These are phyloP conservation scores for Euphrasia arctica DNA, from an alignment of 305 asterid genomes.

Conservation along the genomic window DNA sequence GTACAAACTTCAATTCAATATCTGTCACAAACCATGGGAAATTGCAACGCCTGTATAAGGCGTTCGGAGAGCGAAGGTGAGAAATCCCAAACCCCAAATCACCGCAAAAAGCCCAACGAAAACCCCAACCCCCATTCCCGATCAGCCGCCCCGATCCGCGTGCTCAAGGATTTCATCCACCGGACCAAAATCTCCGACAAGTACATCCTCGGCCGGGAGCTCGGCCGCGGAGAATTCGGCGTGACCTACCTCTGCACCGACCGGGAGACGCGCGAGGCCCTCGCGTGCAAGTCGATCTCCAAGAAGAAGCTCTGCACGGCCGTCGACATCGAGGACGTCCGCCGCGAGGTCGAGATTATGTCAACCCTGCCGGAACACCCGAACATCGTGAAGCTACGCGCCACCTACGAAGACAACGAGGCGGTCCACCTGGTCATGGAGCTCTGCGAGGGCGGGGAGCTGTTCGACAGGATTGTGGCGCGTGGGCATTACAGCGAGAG, in stretches of 20 bases:
- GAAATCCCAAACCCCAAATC: slow-evolving; percentile 32
- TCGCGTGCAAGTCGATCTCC: slow-evolving; percentile 94
- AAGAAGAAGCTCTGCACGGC: slow-evolving; percentile 93
- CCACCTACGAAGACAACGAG: slow-evolving; percentile 91
- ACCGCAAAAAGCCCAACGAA: slow-evolving; percentile 34
- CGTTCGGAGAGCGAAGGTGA: no score
- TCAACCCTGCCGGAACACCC: slow-evolving; percentile 86
- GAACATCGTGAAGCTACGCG: slow-evolving; percentile 74
- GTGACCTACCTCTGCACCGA: slow-evolving; percentile 93
- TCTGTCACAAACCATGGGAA: no score
- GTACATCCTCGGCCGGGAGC: slow-evolving; percentile 86
- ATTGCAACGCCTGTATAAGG: no score
- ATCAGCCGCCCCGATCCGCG: slow-evolving; percentile 64
- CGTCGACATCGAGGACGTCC: slow-evolving; percentile 85
- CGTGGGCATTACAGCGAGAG: slow-evolving; percentile 98
- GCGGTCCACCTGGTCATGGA: slow-evolving; percentile 98
- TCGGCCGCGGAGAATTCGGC: slow-evolving; percentile 98
- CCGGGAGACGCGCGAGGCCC: slow-evolving; percentile 66
- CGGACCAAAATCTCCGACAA: slow-evolving; percentile 74
- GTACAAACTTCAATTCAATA: no score
- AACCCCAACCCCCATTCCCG: slow-evolving; percentile 62
- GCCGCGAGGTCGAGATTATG: slow-evolving; percentile 95
- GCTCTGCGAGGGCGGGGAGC: slow-evolving; percentile 93
- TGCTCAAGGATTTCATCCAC: slow-evolving; percentile 67
- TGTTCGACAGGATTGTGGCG: slow-evolving; percentile 91